Evolutionary conservation across 192 early-diverging fungal genomes (phyloP).

Genomic region (Podila horticola): DNA sequence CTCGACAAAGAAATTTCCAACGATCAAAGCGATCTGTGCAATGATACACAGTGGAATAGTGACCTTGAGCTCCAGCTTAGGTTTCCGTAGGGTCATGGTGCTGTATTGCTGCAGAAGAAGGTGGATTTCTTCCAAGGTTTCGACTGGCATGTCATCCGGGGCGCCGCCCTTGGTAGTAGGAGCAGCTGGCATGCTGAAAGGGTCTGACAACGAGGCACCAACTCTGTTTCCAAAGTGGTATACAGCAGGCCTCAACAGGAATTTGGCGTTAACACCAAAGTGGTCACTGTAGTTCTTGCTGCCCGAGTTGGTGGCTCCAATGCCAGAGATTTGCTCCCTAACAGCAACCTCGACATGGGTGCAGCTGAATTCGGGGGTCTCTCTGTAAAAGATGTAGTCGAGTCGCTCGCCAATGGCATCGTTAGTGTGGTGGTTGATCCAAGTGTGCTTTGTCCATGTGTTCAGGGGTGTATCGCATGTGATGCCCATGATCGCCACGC

Average conservation of each 20-base stretch:
- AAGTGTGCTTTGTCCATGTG: constrained; percentile 57
- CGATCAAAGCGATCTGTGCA: not conserved
- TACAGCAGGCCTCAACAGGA: not conserved
- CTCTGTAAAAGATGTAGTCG: constrained; percentile 63
- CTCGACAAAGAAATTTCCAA: not conserved
- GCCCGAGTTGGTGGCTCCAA: constrained; percentile 3
- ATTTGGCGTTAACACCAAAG: not conserved
- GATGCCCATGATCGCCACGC: constrained; percentile 58
- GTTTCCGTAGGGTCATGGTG: not conserved
- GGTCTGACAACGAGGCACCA: not conserved
- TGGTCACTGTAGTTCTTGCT: not conserved
- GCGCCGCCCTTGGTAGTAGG: too few species aligned
- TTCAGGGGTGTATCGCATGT: constrained; percentile 67
- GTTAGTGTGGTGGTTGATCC: constrained; percentile 43
- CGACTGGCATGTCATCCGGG: not conserved
- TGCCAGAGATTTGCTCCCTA: constrained; percentile 38
- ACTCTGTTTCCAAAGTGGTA: not conserved
- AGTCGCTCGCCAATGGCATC: constrained; percentile 56
- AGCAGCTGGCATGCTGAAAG: not conserved
- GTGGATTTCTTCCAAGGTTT: not conserved
- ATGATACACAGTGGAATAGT: not conserved
- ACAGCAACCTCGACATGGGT: constrained; percentile 36
- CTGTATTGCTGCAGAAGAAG: not conserved
- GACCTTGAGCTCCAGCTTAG: not conserved
- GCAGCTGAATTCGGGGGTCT: constrained; percentile 55